Base-by-base conservation (phyloP, 73 alveolate genomes). In the Symbiodinium natans region DNA sequence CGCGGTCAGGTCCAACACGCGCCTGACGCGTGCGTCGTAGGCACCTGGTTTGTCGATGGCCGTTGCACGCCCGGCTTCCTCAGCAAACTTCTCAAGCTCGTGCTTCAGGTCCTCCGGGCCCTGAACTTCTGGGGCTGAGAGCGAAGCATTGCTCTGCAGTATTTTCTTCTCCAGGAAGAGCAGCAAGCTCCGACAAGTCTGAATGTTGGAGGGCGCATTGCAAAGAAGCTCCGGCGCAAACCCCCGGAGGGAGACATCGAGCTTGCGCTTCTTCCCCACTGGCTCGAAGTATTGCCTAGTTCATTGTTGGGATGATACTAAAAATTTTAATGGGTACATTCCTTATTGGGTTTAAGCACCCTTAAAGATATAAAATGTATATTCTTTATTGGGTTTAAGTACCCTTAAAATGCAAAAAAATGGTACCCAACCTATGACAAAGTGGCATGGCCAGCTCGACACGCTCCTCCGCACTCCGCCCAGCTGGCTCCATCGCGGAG, bases 91-190 rank as follows among this genome's bases (percentile, higher is more conserved):
- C 80, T 63, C 80, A 19, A 63, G 80, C 80, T 63, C 80, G 33
- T 25, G 9, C 80, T 63, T 63, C 80, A 63, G 80, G 80, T 63
- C 80, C 36, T 63, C 80, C 17, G 80, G 80, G 1, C 80, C 80
- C 80, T 63, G 80, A 9, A 63, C 31, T 63, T 63, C 80, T n/a
- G 80, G 80, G 33, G 80, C 80, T 36, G 29, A 23, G 36, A 36
- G 36, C 17, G 33, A 19, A 25, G 36, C 36, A 3, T 3, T 4
- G 13, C 38, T 13, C 13, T 6, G 21, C 13, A 9, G 59, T 13
- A 63, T 63, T 36, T 63, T 63, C 80, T 63, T 63, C 80, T 63
- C 80, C 80, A 63, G 36, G 80, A 63, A 63, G 80, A 63, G 39
- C 39, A 63, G 33, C 80, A 63, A 36, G 36, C 80, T 63, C 36